Base-by-base conservation (phyloP, 73 alveolate species). In the Tetrahymena elliotti region DNA sequence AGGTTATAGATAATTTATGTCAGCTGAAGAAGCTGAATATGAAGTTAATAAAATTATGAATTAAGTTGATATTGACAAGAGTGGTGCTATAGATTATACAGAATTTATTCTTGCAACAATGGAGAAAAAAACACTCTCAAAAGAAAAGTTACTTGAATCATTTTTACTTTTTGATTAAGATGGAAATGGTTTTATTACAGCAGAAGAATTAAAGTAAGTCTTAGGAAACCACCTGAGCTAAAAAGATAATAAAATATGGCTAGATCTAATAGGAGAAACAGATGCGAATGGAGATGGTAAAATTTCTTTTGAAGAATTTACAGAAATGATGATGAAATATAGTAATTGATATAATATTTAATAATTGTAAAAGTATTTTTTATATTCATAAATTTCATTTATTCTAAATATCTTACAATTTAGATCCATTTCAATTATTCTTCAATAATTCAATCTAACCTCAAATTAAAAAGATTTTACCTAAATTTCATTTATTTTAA, bases 261-360 rank as follows among this genome's bases (percentile, higher is more conserved):
- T 39, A 1, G 94, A 93, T 18, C 39, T 95, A 93, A 95, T 95
- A n/a, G 93, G 36, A 96, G 99, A 97, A 93, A 97, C 97, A 34
- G 99, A 97, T 95, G 92, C 95, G 38, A 97, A 97, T 97, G 97
- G 98, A 33, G 98, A 97, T 96, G 99, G 99, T 40, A 96, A 96
- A 96, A 98, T 97, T 41, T 97, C 97, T 92, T 97, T 93, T 84
- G 96, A 96, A 33, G 98, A 97, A 95, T 97, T 97, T 95, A 95
- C 96, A 35, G 97, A 94, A 93, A 97, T 97, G 95, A 97, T 97
- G 99, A 93, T 93, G 94, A 95, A 95, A 84, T 36, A 92, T 31
- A 94, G 31, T 20, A 92, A 95, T 27, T 95, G 95, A 95, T n/a
- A 95, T n/a, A n/a, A n/a, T n/a, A n/a, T n/a, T n/a, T n/a, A n/a